A percentile compares a stretch with the other conserved stretches of the same genome.
Conservation (phyloP, 768 basidiomycete species). For the Termitomyces sp. region DNA sequence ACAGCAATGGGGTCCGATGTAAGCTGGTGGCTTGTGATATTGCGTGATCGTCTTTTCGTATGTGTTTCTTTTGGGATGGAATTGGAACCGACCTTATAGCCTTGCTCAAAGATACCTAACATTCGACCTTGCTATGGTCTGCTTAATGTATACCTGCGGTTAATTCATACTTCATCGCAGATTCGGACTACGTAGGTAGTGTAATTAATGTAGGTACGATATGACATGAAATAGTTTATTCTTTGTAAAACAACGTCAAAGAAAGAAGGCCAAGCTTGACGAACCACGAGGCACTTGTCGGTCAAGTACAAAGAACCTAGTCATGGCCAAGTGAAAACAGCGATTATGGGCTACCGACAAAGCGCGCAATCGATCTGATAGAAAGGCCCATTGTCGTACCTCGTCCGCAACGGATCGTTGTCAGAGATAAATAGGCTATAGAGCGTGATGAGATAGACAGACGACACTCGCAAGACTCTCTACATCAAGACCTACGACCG, state of each 20-base stretch:
- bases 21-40: neutral
- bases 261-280: neutral
- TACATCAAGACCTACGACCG: neutral
- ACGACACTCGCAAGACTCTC: neutral
- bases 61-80: neutral
- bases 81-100: neutral
- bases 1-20: conserved; percentile 36
- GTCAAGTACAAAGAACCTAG: neutral
- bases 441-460: neutral
- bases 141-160: neutral
- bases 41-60: neutral
- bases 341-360: neutral
- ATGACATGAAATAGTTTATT: neutral
- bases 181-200: neutral
- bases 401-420: neutral
- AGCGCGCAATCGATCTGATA: neutral
- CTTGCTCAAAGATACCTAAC: neutral
- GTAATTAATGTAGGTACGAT: neutral
- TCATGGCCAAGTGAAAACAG: neutral
- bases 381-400: conserved; percentile 1
- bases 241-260: neutral
- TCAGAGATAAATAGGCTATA: neutral
- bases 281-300: neutral
- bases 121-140: neutral
- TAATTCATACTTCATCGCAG: neutral